Base-by-base conservation (phyloP, 805 yeast genomes). In the Nakazawaea molendinolei region DNA sequence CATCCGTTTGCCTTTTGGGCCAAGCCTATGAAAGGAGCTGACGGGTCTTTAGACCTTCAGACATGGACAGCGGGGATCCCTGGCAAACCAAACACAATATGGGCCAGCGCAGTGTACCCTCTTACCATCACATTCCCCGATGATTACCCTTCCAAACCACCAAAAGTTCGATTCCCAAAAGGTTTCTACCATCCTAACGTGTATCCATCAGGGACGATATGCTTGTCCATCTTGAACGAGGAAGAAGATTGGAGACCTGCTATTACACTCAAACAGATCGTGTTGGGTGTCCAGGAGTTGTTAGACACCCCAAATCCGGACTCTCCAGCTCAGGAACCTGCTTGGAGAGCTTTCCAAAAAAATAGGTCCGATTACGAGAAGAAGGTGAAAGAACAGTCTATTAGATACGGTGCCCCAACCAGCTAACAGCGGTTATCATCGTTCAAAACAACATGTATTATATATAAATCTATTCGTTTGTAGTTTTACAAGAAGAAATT, bases 181-280 rank as follows among this genome's bases (percentile, higher is more conserved):
- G 85, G 83, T 0, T 92, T 92, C 51, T 92, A 87, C 61, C 99
- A 92, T 59, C 99, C 99, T 9, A 92, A 92, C 51, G 90, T 92
- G 8, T 92, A 92, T 51, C 99, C 99, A 1, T 84, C 95, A 38
- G 99, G 99, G 2, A 92, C 97, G 1, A 80, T 92, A 24, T 92
- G 99, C 61, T 71, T 92, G 31, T 80, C 94, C 36, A 89, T 92
- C 37, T 67, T 92, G 53, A 92, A 92, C 58, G 98, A 92, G 56
- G 87, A 81, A 31, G 94, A 89, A 58, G 97, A 86, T 58, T 92
- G 99, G 99, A 76, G 95, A 52, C 98, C 99, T 1, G 95, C 96
- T 7, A 83, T 90, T 47, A 85, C 95, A 12, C 61, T 90, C 46
- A 87, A 86, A 53, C 95, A 90, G 55, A 81, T 92, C 40, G 79